Base-by-base conservation (phyloP, 2,329 filamentous ascomycete genomes). In the Cladobotryum mycophilum region DNA sequence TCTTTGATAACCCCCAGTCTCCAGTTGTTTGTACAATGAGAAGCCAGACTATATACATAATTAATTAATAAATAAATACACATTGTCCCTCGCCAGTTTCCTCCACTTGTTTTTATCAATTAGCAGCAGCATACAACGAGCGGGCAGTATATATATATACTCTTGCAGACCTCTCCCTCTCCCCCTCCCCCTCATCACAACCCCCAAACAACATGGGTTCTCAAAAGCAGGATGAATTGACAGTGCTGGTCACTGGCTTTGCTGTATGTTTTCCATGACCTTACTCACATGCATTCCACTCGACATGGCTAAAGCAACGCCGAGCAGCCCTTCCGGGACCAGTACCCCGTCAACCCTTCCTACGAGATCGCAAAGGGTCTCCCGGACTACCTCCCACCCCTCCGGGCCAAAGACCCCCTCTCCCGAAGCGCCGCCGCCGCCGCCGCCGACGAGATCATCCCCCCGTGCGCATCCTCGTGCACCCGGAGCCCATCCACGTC, bases 321-420 rank as follows among this genome's bases (percentile, higher is more conserved):
- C 33, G 11, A 35, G 48, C 54, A 92, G 88, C 85, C 89, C 1
- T 95, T 95, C 67, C 83, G 85, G 59, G 75, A 70, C n/a, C 71
- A 84, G 41, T 84, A 84, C 62, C 80, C 83, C 25, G 71, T 84
- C 53, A 95, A 95, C 64, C 88, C 89, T 8, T 89, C 89, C 3
- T 91, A 82, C 78, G 80, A 91, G 63, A 91, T 95, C 62, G 82
- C 86, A 45, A 76, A 74, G 22, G 74, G 72, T 17, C 79, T 95
- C n/a, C 84, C 88, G 3, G 67, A 77, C 2, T 77, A 79, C 58
- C 77, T 91, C 5, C 79, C 82, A 2, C 69, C 75, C 1, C 65
- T 74, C 13, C 68, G 71, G 46, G 65, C 66, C 56, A 78, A 76
- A 61, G 67, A 70, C 55, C 58, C 61, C 50, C 55, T 60, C 46